Evolutionary conservation across 2,329 filamentous ascomycete genomes (phyloP).

Genomic region (Aspergillus terreus): DNA sequence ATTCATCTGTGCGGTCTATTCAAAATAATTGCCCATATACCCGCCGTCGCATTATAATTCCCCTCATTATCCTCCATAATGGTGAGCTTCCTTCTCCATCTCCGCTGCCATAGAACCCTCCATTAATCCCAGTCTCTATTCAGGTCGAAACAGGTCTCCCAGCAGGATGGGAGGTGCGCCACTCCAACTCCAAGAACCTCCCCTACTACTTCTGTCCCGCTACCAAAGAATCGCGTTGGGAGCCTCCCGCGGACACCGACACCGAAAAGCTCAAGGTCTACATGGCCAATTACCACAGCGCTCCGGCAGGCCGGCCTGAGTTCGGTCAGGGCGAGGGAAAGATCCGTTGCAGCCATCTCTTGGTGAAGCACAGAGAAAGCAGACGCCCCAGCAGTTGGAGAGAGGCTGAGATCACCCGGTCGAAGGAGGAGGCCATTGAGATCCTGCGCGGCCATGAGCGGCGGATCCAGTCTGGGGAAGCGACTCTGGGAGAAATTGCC

Average conservation of each 20-base stretch:
- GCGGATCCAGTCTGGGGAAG: slow-evolving; percentile 68
- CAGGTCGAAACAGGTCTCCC: slow-evolving; percentile 77
- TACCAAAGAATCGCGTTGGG: slow-evolving; percentile 90
- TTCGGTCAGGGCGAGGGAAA: slow-evolving; percentile 62
- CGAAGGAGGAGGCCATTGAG: slow-evolving; percentile 77
- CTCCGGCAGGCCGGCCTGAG: slow-evolving; percentile 33
- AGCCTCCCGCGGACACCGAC: slow-evolving; percentile 83
- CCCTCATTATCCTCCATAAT: neutral
- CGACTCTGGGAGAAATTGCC: slow-evolving; percentile 76
- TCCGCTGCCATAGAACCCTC: neutral
- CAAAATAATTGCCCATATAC: neutral
- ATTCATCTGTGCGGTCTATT: neutral
- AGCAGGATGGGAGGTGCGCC: slow-evolving; percentile 87
- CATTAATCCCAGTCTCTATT: slow-evolving; percentile 4
- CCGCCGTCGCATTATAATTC: neutral
- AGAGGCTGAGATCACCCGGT: slow-evolving; percentile 81
- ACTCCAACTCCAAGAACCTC: slow-evolving; percentile 97
- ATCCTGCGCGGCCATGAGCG: slow-evolving; percentile 74
- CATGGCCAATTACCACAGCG: slow-evolving; percentile 84
- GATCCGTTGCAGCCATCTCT: slow-evolving; percentile 87
- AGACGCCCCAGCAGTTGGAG: slow-evolving; percentile 90
- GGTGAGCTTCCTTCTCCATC: neutral
- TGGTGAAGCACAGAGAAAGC: slow-evolving; percentile 90
- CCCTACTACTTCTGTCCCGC: slow-evolving; percentile 95
- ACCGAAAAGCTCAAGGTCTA: slow-evolving; percentile 88